Evolutionary conservation across 495 filamentous ascomycete species (phyloP).

Genomic region (Cetradonia linearis): DNA sequence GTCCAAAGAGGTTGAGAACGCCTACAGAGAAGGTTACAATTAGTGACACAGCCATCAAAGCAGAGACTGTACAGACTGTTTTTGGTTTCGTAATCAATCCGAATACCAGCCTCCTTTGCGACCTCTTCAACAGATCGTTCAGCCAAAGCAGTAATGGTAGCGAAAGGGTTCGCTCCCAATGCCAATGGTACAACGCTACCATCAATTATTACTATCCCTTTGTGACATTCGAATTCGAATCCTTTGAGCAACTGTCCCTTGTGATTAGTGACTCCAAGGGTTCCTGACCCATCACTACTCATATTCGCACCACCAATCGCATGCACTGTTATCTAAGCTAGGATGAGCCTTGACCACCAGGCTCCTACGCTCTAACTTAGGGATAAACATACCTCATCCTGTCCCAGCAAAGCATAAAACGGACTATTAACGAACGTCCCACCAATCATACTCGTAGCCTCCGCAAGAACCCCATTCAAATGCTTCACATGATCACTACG

Average conservation of each 20-base stretch:
- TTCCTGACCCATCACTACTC: slow-evolving; percentile 2
- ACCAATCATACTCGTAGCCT: neutral
- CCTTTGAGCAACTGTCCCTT: slow-evolving; percentile 3
- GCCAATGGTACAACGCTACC: slow-evolving; percentile 3
- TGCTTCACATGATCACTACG: neutral
- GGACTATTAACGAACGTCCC: neutral
- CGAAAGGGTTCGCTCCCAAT: slow-evolving; percentile 3
- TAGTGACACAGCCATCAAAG: neutral
- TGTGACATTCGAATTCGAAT: neutral
- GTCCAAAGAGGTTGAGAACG: neutral
- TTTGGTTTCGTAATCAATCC: neutral
- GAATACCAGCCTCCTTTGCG: neutral
- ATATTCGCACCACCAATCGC: slow-evolving; percentile 7
- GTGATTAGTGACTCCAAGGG: slow-evolving; percentile 6
- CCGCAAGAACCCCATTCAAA: neutral
- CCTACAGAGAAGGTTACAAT: neutral
- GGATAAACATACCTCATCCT: neutral
- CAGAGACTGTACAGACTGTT: neutral
- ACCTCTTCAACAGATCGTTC: slow-evolving; percentile 3
- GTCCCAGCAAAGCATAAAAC: slow-evolving; percentile 3
- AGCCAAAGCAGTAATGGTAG: slow-evolving; percentile 5
- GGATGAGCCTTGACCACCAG: neutral
- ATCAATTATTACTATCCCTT: neutral
- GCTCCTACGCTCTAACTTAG: neutral
- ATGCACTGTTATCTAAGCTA: neutral